Evolutionary conservation across 2,329 filamentous ascomycete species (phyloP).

Genomic region (Septoria petroselini): DNA sequence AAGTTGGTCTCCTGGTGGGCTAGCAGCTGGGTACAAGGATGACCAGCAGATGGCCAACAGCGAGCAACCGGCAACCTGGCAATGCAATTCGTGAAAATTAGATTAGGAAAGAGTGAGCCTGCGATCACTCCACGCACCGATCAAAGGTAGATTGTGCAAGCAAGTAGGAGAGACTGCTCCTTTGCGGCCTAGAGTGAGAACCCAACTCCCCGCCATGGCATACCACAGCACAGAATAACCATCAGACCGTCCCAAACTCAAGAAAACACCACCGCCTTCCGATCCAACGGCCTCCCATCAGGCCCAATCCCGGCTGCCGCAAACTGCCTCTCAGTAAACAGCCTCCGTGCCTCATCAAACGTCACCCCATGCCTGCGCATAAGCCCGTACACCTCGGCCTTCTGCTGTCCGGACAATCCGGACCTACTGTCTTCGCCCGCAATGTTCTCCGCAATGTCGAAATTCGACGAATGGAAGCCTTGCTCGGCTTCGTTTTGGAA

Average conservation of each 20-base stretch:
- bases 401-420: conserved; percentile 76
- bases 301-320: conserved; percentile 81
- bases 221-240: too few relatives aligned
- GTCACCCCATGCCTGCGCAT: conserved; percentile 81
- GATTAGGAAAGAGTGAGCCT: too few relatives aligned
- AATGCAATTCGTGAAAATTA: too few relatives aligned
- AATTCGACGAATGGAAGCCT: conserved; percentile 76
- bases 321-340: conserved; percentile 83
- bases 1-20: too few relatives aligned
- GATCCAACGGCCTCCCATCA: conserved; percentile 83
- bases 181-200: too few relatives aligned
- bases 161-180: too few relatives aligned
- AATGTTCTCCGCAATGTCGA: conserved; percentile 79
- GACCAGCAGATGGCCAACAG: too few relatives aligned
- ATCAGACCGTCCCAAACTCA: conserved; percentile 39
- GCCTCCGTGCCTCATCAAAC: conserved; percentile 86
- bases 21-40: too few relatives aligned
- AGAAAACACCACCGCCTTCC: conserved; percentile 93
- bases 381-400: conserved; percentile 78
- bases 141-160: too few relatives aligned
- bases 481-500: conserved; percentile 86
- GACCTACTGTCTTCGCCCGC: conserved; percentile 72
- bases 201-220: not conserved
- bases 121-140: too few relatives aligned
- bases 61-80: too few relatives aligned